A percentile compares a stretch with the other conserved stretches of the same genome.
Conservation (phyloP, 371 early-diverging fungal species). For the Lichtheimia corymbifera region DNA sequence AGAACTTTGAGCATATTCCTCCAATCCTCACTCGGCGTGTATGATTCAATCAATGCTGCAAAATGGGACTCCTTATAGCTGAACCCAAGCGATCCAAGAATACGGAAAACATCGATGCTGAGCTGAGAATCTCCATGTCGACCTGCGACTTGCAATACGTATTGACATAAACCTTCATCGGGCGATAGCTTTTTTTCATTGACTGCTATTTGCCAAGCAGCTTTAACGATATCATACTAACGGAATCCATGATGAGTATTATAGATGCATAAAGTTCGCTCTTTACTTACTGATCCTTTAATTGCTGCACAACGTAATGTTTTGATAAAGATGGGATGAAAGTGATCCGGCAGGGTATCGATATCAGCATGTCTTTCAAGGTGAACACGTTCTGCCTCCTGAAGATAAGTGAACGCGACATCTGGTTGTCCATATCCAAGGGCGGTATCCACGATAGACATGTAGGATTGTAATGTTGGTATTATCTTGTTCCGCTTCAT, state of each 20-base stretch:
- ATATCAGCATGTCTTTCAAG: conserved; percentile 42
- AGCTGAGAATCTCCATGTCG: conserved; percentile 51
- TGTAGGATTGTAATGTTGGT: conserved; percentile 16
- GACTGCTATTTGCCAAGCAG: conserved; percentile 49
- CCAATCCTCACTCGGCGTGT: conserved; percentile 51
- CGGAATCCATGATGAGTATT: not conserved
- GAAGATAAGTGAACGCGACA: conserved; percentile 38
- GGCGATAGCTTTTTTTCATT: conserved; percentile 30
- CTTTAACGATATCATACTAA: conserved; percentile 45
- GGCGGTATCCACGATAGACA: conserved; percentile 20
- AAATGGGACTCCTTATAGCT: conserved; percentile 60
- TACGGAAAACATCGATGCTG: conserved; percentile 54
- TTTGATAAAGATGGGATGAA: conserved; percentile 28
- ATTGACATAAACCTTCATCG: conserved; percentile 66
- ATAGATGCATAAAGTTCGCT: not conserved
- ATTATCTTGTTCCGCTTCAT: conserved; percentile 26
- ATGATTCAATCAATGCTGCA: conserved; percentile 67
- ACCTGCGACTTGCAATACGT: conserved; percentile 63
- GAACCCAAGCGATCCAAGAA: conserved; percentile 45
- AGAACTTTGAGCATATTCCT: conserved; percentile 60
- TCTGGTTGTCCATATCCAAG: conserved; percentile 18
- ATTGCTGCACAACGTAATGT: conserved; percentile 50
- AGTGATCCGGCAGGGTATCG: conserved; percentile 26
- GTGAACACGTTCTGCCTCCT: conserved; percentile 40
- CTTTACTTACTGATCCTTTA: conserved; percentile 41